phyloP scores from a whole-genome alignment of 176 grass and related monocot genomes.

The Oryza rufipogon region DNA sequence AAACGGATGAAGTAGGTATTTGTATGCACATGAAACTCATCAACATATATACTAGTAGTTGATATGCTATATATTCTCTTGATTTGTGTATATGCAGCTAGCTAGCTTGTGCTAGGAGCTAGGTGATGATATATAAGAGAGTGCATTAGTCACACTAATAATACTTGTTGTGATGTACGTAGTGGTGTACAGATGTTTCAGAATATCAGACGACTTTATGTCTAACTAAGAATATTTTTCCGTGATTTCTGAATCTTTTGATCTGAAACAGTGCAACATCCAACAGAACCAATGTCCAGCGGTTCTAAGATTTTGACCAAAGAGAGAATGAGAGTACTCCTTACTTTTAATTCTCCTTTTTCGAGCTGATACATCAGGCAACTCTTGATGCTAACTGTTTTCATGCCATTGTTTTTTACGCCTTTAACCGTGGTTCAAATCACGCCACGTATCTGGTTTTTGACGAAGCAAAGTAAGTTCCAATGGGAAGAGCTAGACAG shows the following conservation, averaged over 20 bases:
- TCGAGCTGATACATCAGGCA: not conserved
- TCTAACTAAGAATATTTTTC: not conserved
- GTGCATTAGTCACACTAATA: not conserved
- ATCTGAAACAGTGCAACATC: not conserved
- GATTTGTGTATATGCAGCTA: not conserved
- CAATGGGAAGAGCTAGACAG: not conserved
- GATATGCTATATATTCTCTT: not conserved
- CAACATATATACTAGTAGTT: not conserved
- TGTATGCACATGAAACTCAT: not conserved
- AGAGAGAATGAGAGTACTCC: not conserved
- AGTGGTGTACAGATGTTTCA: slow-evolving; percentile 13
- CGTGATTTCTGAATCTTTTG: slow-evolving; percentile 27
- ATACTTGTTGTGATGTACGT: not conserved
- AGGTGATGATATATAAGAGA: not conserved
- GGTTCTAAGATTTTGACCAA: slow-evolving; percentile 10
- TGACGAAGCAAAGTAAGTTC: not conserved
- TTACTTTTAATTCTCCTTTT: not conserved
- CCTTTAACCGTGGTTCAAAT: not conserved
- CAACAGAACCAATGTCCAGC: slow-evolving; percentile 25
- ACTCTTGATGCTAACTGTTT: not conserved
- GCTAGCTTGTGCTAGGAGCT: not conserved
- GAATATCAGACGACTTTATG: not conserved
- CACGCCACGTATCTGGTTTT: not conserved
- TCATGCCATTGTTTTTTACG: not conserved
- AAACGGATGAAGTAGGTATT: too few species aligned